Percentiles rank a stretch among this genome's conserved stretches.
Evolutionary conservation across 2,329 filamentous ascomycete genomes (phyloP).

Genomic region (Aspergillus ruber): DNA sequence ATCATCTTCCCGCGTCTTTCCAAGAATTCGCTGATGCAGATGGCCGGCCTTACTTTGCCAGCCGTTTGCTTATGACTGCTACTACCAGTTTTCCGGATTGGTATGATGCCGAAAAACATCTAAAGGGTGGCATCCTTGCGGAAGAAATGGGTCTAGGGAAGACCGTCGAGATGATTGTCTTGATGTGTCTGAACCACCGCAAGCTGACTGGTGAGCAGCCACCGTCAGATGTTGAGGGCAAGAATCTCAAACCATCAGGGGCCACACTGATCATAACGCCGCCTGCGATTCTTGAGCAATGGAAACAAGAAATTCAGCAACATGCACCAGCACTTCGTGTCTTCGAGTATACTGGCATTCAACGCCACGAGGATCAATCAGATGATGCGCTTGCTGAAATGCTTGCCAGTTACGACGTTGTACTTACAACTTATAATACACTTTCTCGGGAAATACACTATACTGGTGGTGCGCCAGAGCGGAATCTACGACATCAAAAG

Average conservation of each 20-base stretch:
- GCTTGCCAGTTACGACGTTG: constrained; percentile 48
- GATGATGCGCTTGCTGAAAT: constrained; percentile 41
- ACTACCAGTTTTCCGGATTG: constrained; percentile 31
- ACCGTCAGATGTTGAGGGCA: constrained; percentile 11
- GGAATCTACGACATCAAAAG: constrained; percentile 59
- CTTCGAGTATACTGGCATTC: constrained; percentile 52
- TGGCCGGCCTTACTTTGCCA: constrained; percentile 34
- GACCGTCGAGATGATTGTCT: constrained; percentile 43
- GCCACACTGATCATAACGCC: constrained; percentile 60
- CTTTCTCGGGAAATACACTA: constrained; percentile 77
- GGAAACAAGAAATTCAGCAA: constrained; percentile 52
- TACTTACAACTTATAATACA: constrained; percentile 60
- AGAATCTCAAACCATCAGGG: constrained; percentile 35
- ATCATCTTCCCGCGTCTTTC: constrained; percentile 34
- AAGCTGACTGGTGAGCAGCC: constrained; percentile 7
- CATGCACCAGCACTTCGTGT: constrained; percentile 54
- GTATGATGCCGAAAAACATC: constrained; percentile 20
- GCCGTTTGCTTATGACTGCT: constrained; percentile 36
- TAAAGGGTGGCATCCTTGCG: constrained; percentile 43
- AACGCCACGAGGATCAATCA: constrained; percentile 25
- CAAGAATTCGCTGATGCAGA: constrained; percentile 29
- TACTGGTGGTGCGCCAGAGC: constrained; percentile 62
- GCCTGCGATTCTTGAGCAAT: constrained; percentile 56
- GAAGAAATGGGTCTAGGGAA: constrained; percentile 49
- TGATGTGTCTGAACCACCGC: constrained; percentile 39